phyloP scores from a whole-genome alignment of 768 basidiomycete species.

The Symmetrospora coprosmae region DNA sequence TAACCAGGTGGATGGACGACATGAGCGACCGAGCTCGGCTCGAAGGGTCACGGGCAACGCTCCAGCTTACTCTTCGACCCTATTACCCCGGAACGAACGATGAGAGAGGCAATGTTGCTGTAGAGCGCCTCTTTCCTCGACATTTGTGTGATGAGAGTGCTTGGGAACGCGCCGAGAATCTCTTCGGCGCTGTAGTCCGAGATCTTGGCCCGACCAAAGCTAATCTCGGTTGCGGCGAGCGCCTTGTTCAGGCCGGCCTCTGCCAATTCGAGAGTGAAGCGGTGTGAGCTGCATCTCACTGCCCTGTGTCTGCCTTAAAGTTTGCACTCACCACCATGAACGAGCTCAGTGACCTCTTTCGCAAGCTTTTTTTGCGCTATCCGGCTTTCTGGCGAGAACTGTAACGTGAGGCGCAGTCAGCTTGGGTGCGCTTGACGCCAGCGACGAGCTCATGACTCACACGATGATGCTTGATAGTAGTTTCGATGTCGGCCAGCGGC shows the following conservation, averaged over 20 bases:
- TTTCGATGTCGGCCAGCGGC: slow-evolving; percentile 46
- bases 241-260: slow-evolving; percentile 42
- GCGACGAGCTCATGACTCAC: slow-evolving; percentile 44
- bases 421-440: too few relatives aligned
- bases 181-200: slow-evolving; percentile 43
- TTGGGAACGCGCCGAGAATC: slow-evolving; percentile 40
- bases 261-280: slow-evolving; percentile 28
- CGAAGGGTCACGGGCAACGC: too few relatives aligned
- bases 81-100: neutral
- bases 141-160: neutral
- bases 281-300: slow-evolving; percentile 5
- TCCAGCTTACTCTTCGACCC: slow-evolving; percentile 7
- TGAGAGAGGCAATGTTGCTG: neutral
- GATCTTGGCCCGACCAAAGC: slow-evolving; percentile 48
- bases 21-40: too few relatives aligned
- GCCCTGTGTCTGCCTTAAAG: too few relatives aligned
- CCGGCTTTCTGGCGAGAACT: slow-evolving; percentile 40
- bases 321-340: slow-evolving; percentile 48
- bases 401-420: neutral
- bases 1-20: too few relatives aligned
- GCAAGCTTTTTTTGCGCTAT: slow-evolving; percentile 47
- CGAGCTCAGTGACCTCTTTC: slow-evolving; percentile 48
- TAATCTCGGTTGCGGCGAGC: slow-evolving; percentile 41
- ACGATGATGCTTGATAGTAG: slow-evolving; percentile 48
- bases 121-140: neutral